A percentile compares a stretch with the other conserved stretches of the same genome.
Conservation (phyloP, 345 rosid species). For the Camelina laxa region DNA sequence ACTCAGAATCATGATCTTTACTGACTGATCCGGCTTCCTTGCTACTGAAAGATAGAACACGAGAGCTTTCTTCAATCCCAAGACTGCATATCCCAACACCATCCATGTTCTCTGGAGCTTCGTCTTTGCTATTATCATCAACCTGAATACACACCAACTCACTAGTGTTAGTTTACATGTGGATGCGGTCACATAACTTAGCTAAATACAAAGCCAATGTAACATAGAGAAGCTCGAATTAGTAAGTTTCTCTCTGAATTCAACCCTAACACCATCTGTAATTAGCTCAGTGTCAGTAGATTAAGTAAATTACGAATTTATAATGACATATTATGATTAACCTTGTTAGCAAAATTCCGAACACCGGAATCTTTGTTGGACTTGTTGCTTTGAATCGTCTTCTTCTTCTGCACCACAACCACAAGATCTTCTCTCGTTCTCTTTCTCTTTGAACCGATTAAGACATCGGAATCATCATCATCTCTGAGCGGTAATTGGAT, state of each 20-base stretch:
- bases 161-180: background rate
- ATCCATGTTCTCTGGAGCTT: slow-evolving; percentile 36
- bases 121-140: slow-evolving; percentile 8
- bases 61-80: slow-evolving; percentile 32
- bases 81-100: slow-evolving; percentile 26
- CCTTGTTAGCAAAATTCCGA: background rate
- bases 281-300: too few species aligned
- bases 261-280: background rate
- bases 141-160: slow-evolving; percentile 20
- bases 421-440: slow-evolving; percentile 24
- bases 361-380: background rate
- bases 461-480: slow-evolving; percentile 3
- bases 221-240: background rate
- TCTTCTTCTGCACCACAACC: slow-evolving; percentile 29
- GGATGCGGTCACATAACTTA: background rate
- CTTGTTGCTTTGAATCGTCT: slow-evolving; percentile 22
- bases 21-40: slow-evolving; percentile 32
- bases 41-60: slow-evolving; percentile 17
- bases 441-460: slow-evolving; percentile 29
- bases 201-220: background rate
- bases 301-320: too few species aligned
- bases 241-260: background rate
- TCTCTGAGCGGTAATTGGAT: slow-evolving; percentile 38
- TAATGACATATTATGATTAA: background rate
- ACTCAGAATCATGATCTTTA: slow-evolving; percentile 39